Conservation (phyloP, 257 asterid species). For the Penstemon barbatus region DNA sequence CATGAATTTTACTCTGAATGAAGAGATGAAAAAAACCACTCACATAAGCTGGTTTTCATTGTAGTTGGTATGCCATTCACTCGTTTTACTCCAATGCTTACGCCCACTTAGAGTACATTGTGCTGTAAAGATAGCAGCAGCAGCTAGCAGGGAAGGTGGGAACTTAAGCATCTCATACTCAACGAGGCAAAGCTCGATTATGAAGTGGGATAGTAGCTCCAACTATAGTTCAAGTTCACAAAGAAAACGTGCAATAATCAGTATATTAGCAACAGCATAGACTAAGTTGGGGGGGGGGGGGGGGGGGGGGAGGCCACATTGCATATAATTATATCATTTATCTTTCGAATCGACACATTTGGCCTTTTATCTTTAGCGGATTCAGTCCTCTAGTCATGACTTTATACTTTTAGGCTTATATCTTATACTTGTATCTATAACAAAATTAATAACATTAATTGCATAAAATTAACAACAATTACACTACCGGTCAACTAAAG, state of each 20-base stretch:
- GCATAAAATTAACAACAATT: too few species aligned
- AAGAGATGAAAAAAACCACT: conserved; percentile 24
- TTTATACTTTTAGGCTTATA: too few species aligned
- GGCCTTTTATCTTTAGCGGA: too few species aligned
- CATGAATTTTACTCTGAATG: not conserved
- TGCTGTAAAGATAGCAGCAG: conserved; percentile 88
- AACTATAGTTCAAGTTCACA: conserved; percentile 40
- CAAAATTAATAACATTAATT: too few species aligned
- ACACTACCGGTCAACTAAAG: too few species aligned
- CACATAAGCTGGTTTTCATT: conserved; percentile 66
- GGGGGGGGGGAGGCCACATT: too few species aligned
- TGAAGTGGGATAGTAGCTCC: conserved; percentile 76
- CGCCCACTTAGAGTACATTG: conserved; percentile 56
- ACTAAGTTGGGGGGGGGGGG: too few species aligned
- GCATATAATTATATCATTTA: too few species aligned
- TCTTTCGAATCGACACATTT: too few species aligned
- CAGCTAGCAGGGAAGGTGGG: conserved; percentile 83
- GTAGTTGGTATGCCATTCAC: conserved; percentile 61
- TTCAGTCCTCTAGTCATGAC: too few species aligned
- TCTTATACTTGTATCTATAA: too few species aligned
- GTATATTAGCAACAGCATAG: not conserved
- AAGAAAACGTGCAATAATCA: conserved; percentile 12
- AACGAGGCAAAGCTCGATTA: conserved; percentile 76
- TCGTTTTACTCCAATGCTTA: conserved; percentile 66
- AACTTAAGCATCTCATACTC: conserved; percentile 79